Conservation (phyloP, 192 early-diverging fungal species). For the Coemansia sp. region DNA sequence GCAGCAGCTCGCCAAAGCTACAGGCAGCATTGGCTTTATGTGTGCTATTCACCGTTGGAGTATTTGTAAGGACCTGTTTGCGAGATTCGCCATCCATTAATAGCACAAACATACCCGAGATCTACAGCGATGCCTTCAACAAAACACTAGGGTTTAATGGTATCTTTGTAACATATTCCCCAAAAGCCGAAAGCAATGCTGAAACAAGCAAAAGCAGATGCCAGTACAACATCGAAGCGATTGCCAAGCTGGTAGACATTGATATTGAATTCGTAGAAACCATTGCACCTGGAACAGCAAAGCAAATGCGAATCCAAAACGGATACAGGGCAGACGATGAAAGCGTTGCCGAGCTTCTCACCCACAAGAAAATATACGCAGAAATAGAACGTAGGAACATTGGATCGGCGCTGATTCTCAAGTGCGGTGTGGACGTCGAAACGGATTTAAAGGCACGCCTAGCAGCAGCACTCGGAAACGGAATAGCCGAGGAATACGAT, state of each 20-base stretch:
- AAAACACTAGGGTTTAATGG: conserved; percentile 31
- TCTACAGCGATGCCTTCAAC: conserved; percentile 24
- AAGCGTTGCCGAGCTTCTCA: conserved; percentile 17
- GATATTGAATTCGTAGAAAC: conserved; percentile 11
- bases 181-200: not conserved
- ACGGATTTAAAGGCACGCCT: conserved; percentile 24
- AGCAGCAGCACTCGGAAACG: conserved; percentile 10
- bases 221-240: conserved; percentile 15
- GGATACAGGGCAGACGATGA: not conserved
- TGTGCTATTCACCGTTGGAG: not conserved
- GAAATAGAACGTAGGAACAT: conserved; percentile 16
- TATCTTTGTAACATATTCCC: conserved; percentile 15
- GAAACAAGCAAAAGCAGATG: not conserved
- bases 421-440: conserved; percentile 22
- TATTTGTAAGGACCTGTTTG: not conserved
- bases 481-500: conserved; percentile 4
- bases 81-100: not conserved
- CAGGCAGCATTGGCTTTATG: not conserved
- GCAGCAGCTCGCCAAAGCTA: too few species aligned
- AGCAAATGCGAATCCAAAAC: not conserved
- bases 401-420: conserved; percentile 28
- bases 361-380: conserved; percentile 26
- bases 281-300: not conserved
- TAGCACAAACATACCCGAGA: not conserved
- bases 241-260: conserved; percentile 23